Base-by-base conservation (phyloP, 345 rosid species). In the Eucalyptus regnans region DNA sequence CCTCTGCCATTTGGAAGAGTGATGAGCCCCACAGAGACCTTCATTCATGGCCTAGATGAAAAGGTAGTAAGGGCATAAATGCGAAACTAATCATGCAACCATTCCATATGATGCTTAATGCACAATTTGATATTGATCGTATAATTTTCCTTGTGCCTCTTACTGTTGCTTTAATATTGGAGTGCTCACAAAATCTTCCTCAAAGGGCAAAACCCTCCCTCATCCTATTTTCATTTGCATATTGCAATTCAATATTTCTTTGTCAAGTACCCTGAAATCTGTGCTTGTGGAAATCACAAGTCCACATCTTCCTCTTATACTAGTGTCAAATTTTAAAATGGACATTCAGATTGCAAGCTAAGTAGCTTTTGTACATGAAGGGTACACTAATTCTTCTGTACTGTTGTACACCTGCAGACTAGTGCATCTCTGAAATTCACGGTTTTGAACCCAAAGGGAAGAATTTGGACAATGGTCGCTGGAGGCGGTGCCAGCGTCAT, bases 401-500 rank as follows among this genome's bases (percentile, higher is more conserved):
- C 51, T 81, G 87, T 43, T 31, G 56, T 87, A 31, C 18, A 29
- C 71, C 88, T 93, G 92, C 95, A 97, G 99, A 98, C 99, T 52
- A 97, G 98, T 92, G 98, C 99, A 87, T 97, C 99, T 51, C 93
- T 98, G 95, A 98, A 97, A 91, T 96, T 97, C 93, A 98, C 98
- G 1, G 97, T 98, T 93, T 89, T 98, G 93, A 98, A 98, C 90
- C 99, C 99, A 71, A 93, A 94, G 91, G 99, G 99, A 80, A 88
- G 98, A 90, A 98, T 98, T 90, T 96, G 99, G 99, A 96, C 96
- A 66, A 95, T 96, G 99, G 99, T 97, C 17, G 98, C 98, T 89
- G 99, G 99, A 88, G 99, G 99, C 76, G 99, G 99, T 91, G 99
- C 99, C 89, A 97, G 99, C 92, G 99, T 98, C 93, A 97, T 97